Evolutionary conservation across 129 eudicot species (phyloP).

Genomic region (Saposhnikovia divaricata): DNA sequence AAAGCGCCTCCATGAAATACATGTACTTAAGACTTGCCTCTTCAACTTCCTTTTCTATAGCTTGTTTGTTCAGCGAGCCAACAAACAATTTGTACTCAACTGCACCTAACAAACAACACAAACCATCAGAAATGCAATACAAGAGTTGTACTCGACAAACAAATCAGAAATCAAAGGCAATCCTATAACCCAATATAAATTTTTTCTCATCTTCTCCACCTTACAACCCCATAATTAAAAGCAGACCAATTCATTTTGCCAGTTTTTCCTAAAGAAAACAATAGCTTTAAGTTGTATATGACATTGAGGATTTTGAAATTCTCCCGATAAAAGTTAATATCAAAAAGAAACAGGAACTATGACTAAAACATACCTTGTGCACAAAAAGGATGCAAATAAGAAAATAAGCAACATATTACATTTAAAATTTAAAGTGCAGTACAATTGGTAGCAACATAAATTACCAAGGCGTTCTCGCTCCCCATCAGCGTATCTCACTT

Average conservation of each 20-base stretch:
- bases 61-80: slow-evolving; percentile 85
- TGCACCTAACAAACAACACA: slow-evolving; percentile 61
- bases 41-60: slow-evolving; percentile 93
- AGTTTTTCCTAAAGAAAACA: not conserved
- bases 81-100: slow-evolving; percentile 92
- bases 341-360: not conserved
- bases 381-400: not conserved
- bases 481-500: slow-evolving; percentile 98
- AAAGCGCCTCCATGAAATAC: not conserved
- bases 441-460: not conserved
- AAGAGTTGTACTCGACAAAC: not conserved
- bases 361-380: not conserved
- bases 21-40: slow-evolving; percentile 39
- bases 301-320: not conserved
- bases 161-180: not conserved
- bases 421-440: not conserved
- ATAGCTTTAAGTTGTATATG: not conserved
- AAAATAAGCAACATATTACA: not conserved
- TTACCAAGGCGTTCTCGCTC: slow-evolving; percentile 97
- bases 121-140: slow-evolving; percentile 23
- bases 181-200: not conserved
- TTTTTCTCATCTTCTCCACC: not conserved
- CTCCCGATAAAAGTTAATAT: not conserved
- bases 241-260: not conserved
- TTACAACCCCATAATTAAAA: not conserved